These are phyloP conservation scores for Astrothelium macrocarpum DNA, from an alignment of 495 filamentous ascomycete genomes.

Conservation along the genomic window DNA sequence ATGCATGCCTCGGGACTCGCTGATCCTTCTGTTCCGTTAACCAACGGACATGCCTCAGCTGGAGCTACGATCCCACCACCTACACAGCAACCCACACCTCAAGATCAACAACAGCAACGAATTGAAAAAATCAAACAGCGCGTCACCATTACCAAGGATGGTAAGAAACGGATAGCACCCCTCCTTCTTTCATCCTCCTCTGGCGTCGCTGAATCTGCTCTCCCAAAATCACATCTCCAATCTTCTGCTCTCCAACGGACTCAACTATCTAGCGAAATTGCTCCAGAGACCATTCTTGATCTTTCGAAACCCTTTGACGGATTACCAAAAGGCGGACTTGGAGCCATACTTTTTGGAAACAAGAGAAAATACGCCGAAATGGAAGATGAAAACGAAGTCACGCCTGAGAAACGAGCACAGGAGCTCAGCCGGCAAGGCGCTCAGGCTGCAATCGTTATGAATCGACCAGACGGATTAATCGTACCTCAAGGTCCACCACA, in stretches of 20 bases:
- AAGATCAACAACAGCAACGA: constrained; percentile 51
- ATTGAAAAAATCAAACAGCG: constrained; percentile 76
- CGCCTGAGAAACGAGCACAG: constrained; percentile 52
- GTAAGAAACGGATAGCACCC: constrained; percentile 90
- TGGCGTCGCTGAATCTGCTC: constrained; percentile 68
- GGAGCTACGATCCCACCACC: constrained; percentile 29
- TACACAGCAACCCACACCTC: constrained; percentile 18
- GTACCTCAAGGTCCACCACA: constrained; percentile 19
- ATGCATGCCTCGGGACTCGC: constrained; percentile 8
- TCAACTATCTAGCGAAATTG: constrained; percentile 46
- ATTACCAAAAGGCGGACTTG: constrained; percentile 78
- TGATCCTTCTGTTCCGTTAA: not conserved
- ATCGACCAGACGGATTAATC: constrained; percentile 66
- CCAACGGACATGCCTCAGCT: constrained; percentile 19
- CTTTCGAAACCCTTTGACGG: constrained; percentile 92
- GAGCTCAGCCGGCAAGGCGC: constrained; percentile 47
- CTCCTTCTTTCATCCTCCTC: constrained; percentile 78
- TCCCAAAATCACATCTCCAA: constrained; percentile 77
- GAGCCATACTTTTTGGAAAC: constrained; percentile 78
- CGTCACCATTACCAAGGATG: constrained; percentile 91
- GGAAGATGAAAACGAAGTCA: constrained; percentile 59
- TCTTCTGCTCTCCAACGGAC: constrained; percentile 51
- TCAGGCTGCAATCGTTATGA: constrained; percentile 62
- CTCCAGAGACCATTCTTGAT: constrained; percentile 78
- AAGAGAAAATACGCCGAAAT: constrained; percentile 70